Evolutionary conservation across 495 filamentous ascomycete genomes (phyloP).

Genomic region (Talaromyces ruber): DNA sequence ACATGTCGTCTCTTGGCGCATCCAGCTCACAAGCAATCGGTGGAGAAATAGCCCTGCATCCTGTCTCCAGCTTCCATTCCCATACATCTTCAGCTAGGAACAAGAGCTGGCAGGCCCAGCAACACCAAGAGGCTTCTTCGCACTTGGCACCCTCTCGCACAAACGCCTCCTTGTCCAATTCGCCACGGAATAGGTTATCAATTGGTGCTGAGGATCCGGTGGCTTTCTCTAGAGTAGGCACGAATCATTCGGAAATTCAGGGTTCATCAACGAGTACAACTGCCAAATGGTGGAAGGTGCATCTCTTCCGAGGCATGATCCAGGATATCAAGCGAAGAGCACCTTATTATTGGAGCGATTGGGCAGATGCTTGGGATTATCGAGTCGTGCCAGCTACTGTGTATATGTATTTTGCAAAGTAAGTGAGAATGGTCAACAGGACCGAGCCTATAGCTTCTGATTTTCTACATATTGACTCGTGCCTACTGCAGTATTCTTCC

Average conservation of each 20-base stretch:
- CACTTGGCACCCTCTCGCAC: not conserved
- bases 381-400: constrained; percentile 71
- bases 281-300: constrained; percentile 50
- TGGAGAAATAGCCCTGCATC: constrained; percentile 3
- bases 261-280: not conserved
- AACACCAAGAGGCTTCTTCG: not conserved
- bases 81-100: not conserved
- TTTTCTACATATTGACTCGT: not conserved
- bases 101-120: not conserved
- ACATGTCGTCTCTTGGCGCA: not conserved
- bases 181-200: not conserved
- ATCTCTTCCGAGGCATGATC: constrained; percentile 54
- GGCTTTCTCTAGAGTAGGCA: not conserved
- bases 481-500: constrained; percentile 56
- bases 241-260: not conserved
- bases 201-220: not conserved
- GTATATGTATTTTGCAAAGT: constrained; percentile 92
- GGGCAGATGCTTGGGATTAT: constrained; percentile 80
- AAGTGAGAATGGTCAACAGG: constrained; percentile 14
- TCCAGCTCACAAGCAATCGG: not conserved
- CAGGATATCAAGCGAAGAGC: constrained; percentile 64
- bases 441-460: not conserved
- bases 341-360: constrained; percentile 72
- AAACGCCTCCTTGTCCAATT: not conserved
- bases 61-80: constrained; percentile 1